Conservation (phyloP, 345 rosid genomes). For the Clarkia xantiana region DNA sequence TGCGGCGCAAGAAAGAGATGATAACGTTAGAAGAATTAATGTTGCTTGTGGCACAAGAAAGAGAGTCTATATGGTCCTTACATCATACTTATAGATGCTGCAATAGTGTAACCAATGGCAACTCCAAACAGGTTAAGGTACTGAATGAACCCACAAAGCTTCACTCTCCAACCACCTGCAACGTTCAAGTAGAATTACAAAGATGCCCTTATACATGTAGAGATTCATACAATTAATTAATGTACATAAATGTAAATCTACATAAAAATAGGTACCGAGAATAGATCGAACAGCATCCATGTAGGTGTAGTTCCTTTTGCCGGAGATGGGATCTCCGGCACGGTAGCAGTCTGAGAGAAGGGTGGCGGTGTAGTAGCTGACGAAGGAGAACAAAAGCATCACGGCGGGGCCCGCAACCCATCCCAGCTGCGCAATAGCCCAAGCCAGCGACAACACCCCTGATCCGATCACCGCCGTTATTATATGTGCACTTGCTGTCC, state of each 20-base stretch:
- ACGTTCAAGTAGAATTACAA: not conserved
- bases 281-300: constrained; percentile 61
- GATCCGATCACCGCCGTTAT: constrained; percentile 84
- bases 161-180: constrained; percentile 58
- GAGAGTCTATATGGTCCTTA: constrained; percentile 12
- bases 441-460: constrained; percentile 73
- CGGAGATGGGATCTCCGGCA: constrained; percentile 37
- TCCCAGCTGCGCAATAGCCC: constrained; percentile 83
- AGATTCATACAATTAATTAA: too few species aligned
- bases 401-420: constrained; percentile 79
- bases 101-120: constrained; percentile 61
- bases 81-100: constrained; percentile 78
- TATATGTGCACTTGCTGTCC: constrained; percentile 80
- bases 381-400: constrained; percentile 56
- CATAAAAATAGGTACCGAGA: constrained; percentile 53
- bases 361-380: constrained; percentile 54
- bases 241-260: too few species aligned
- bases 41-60: too few species aligned
- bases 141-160: constrained; percentile 54
- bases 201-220: too few species aligned
- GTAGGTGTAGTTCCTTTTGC: constrained; percentile 71
- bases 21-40: not conserved
- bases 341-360: constrained; percentile 66
- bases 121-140: constrained; percentile 58
- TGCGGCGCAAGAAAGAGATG: not conserved